Base-by-base conservation (phyloP, 768 basidiomycete species). In the Termitomyces sp. region DNA sequence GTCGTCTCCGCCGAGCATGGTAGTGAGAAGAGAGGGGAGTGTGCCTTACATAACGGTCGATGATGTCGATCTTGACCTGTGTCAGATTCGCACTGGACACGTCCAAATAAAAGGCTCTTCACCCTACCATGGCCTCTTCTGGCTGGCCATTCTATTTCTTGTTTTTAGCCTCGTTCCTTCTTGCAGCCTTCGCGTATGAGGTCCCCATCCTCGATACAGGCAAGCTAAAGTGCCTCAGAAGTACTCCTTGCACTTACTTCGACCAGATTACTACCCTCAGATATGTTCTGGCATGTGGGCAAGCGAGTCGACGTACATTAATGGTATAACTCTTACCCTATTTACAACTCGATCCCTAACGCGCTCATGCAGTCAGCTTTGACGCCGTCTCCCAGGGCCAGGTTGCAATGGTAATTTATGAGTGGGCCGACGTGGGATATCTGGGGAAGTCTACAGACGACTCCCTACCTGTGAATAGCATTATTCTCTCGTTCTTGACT, bases 201-300 rank as follows among this genome's bases (percentile, higher is more conserved):
- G 83, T 83, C 44, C 73, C 84, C 20, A 81, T 95, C 35, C 68
- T 80, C 31, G 89, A 89, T 69, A 83, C 82, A 70, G 77, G 78
- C 70, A 39, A 44, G 72, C 52, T 53, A n/a, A n/a, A n/a, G 29
- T 36, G 54, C 52, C 45, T 39, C 56, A 50, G 41, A 33, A 46
- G 55, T 41, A 42, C 27, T 15, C 41, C 39, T 16, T 47, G 9
- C 31, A 36, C 57, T 60, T 44, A 60, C 33, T 32, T 35, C 48
- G 51, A 33, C 29, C 64, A 68, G 92, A 94, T 71, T 86, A 86
- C 72, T 82, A 89, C 29, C 83, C 91, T 45, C 94, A 98, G 76
- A 86, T 88, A 68, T 98, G 95, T 72, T 92, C 89, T 57, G 95
- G 95, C 50, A 96, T 98, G 92, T 98, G 91, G 85, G 89, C 83